Conservation (phyloP, 139 green algal species). For the Chlamydomonas sp. region DNA sequence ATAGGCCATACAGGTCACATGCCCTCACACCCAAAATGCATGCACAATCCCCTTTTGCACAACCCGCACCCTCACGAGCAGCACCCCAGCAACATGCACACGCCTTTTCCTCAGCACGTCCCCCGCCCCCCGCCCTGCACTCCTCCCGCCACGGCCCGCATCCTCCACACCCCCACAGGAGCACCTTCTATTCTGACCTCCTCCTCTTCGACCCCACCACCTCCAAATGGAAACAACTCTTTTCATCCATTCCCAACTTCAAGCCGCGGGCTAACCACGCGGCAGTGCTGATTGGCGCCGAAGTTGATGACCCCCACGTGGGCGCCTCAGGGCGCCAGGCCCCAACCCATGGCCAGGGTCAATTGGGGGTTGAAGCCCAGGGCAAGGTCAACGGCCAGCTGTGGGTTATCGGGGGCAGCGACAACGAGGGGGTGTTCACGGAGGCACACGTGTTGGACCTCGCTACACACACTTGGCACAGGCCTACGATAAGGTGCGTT, state of each 20-base stretch:
- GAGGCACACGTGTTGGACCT: constrained; percentile 26
- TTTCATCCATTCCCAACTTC: constrained; percentile 21
- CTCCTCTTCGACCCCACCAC: neutral
- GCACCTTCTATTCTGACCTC: constrained; percentile 11
- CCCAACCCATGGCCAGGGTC: no score
- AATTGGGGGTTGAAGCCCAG: no score
- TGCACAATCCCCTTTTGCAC: no score
- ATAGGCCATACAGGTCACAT: no score
- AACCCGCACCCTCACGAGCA: no score
- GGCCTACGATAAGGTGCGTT: constrained; percentile 4
- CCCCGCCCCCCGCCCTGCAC: no score
- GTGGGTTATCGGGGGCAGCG: constrained; percentile 24
- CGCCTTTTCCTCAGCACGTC: neutral
- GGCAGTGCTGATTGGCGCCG: constrained; percentile 1
- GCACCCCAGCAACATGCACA: no score
- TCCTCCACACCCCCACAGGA: neutral
- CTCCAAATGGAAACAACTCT: neutral
- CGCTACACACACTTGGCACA: neutral
- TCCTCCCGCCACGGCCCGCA: neutral
- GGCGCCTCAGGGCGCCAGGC: no score
- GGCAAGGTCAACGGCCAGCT: neutral
- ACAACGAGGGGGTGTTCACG: neutral
- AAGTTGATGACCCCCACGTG: no score
- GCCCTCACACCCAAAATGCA: no score
- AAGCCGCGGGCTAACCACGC: constrained; percentile 28